Evolutionary conservation across 163 green algal species (phyloP), one percentile per base, ranked within the genome.

Genomic region (Chloroidium sp.): DNA sequence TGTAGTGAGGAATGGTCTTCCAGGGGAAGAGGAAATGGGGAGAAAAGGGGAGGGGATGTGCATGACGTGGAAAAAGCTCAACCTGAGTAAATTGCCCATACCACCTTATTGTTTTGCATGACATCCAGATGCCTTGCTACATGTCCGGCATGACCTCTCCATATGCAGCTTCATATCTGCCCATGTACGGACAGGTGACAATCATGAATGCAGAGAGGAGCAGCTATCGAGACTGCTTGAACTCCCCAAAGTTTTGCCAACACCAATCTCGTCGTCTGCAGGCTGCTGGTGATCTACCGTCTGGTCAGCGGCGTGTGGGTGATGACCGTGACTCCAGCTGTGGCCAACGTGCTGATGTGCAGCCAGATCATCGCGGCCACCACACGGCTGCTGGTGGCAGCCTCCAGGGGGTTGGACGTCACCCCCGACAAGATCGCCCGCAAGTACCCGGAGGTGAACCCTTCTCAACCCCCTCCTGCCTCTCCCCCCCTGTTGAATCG

Each of bases 361-460:
- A 69, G 88, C 75, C 80, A 84, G 58, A 69, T 89, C 62, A 59
- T 91, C 62, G 84, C 89, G 10, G 84, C 84, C 4, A 75, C 76
- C 0, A 78, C 76, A 2, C 85, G 86, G 12, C 57, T 88, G 76
- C 78, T 90, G 72, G 82, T 87, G 13, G 62, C 77, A 0, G 74
- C 79, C 8, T 67, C 61, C 62, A 78, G 76, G n/a, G 80, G 83
- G 59, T 81, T 88, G 8, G 83, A 90, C 12, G 83, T 92, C 74
- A 90, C 89, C 0, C 81, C 86, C 2, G 86, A 88, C 67, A 87
- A 87, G 78, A 62, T 91, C 8, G 79, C 79, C 57, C 81, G 78
- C 68, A 79, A 82, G 3, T 92, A 90, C 72, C 82, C 87, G 2
- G 88, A 91, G 78, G 81, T 90, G 6, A n/a, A 10, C 6, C 64